phyloP scores from a whole-genome alignment of 768 basidiomycete species.

The Russula emetica region DNA sequence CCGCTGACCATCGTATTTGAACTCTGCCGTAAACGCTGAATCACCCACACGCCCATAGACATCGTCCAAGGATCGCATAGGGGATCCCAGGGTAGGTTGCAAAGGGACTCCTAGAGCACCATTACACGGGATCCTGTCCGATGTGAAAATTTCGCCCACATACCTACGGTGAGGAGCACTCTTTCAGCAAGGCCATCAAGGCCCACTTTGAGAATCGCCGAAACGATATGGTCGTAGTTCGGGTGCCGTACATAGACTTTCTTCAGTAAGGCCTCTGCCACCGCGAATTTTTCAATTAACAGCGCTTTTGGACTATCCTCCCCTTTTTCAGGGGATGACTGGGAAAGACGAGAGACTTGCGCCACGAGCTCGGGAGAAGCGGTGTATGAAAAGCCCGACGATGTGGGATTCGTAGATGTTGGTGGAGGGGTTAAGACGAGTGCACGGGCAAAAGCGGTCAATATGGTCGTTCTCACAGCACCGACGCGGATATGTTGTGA shows the following conservation, averaged over 20 bases:
- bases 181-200: slow-evolving; percentile 53
- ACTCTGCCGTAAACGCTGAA: slow-evolving; percentile 76
- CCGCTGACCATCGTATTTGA: slow-evolving; percentile 87
- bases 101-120: slow-evolving; percentile 64
- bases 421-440: slow-evolving; percentile 55
- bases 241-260: slow-evolving; percentile 76
- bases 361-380: slow-evolving; percentile 35
- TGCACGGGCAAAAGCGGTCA: slow-evolving; percentile 76
- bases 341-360: slow-evolving; percentile 29
- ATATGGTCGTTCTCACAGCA: slow-evolving; percentile 77
- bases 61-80: slow-evolving; percentile 76
- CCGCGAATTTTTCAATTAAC: slow-evolving; percentile 42
- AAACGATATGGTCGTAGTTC: slow-evolving; percentile 65
- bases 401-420: slow-evolving; percentile 28
- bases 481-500: slow-evolving; percentile 79
- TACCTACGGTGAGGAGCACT: slow-evolving; percentile 69
- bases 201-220: slow-evolving; percentile 56
- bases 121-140: slow-evolving; percentile 18
- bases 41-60: slow-evolving; percentile 68
- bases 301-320: slow-evolving; percentile 36
- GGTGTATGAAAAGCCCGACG: slow-evolving; percentile 32
- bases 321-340: slow-evolving; percentile 34
- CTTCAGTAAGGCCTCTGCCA: slow-evolving; percentile 62
- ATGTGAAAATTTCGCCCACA: slow-evolving; percentile 30
- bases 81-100: slow-evolving; percentile 82